phyloP scores from a whole-genome alignment of 257 asterid species.

The Salvia hispanica region DNA sequence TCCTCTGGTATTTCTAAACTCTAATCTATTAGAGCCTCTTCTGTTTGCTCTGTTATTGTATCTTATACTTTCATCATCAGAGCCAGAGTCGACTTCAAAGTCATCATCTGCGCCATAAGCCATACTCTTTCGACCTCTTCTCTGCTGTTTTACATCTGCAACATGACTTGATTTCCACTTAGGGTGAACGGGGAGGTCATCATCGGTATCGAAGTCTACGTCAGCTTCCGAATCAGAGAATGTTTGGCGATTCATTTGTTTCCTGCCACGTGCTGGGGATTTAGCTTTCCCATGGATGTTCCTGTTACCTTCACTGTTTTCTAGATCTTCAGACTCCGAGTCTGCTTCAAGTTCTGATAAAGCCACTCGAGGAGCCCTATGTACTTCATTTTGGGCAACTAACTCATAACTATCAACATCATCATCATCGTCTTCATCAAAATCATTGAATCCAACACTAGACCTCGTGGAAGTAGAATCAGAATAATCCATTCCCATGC shows the following conservation, averaged over 20 bases:
- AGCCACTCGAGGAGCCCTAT: slow-evolving; percentile 51
- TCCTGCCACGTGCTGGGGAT: slow-evolving; percentile 32
- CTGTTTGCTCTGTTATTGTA: slow-evolving; percentile 38
- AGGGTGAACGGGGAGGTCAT: slow-evolving; percentile 79
- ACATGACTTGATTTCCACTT: slow-evolving; percentile 74
- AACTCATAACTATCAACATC: slow-evolving; percentile 81
- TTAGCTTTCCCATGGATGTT: slow-evolving; percentile 39
- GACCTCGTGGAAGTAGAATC: slow-evolving; percentile 42
- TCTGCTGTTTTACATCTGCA: slow-evolving; percentile 47
- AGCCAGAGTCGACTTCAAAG: slow-evolving; percentile 44
- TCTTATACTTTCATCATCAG: slow-evolving; percentile 49
- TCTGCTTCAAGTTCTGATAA: slow-evolving; percentile 82
- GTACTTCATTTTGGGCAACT: slow-evolving; percentile 57
- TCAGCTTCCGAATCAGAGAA: slow-evolving; percentile 49
- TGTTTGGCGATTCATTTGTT: slow-evolving; percentile 29
- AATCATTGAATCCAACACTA: slow-evolving; percentile 79
- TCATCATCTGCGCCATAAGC: slow-evolving; percentile 66
- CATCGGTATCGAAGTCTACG: slow-evolving; percentile 66
- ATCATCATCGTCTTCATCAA: slow-evolving; percentile 83
- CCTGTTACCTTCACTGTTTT: slow-evolving; percentile 37
- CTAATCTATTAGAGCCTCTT: slow-evolving; percentile 39
- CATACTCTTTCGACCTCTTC: slow-evolving; percentile 42
- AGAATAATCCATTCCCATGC: slow-evolving; percentile 44
- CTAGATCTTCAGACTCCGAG: slow-evolving; percentile 66
- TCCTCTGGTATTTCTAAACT: slow-evolving; percentile 36